Conservation (phyloP, 352 stramenopile genomes). For the Halophytophthora polymorphica region DNA sequence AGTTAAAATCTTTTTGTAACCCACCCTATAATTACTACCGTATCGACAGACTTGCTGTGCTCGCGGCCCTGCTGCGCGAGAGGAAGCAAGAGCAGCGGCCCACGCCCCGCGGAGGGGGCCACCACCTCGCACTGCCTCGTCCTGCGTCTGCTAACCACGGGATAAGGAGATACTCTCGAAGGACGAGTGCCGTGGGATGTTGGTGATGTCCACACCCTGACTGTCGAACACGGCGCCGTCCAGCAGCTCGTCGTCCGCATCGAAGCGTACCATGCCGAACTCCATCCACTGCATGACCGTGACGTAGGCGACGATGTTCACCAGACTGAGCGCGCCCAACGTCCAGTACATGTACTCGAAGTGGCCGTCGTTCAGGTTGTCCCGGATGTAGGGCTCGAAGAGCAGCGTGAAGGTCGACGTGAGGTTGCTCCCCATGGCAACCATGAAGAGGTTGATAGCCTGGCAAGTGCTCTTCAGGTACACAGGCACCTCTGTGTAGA, state of each 20-base stretch:
- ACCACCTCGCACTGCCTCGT: not conserved
- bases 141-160: slow-evolving; percentile 22
- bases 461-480: slow-evolving; percentile 88
- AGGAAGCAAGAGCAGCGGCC: slow-evolving; percentile 3
- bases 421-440: slow-evolving; percentile 85
- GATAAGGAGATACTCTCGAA: slow-evolving; percentile 80
- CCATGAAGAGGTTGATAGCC: slow-evolving; percentile 87
- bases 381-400: slow-evolving; percentile 72
- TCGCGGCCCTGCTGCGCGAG: slow-evolving; percentile 1
- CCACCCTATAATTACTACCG: slow-evolving; percentile 35
- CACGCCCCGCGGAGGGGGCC: not conserved
- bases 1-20: slow-evolving; percentile 25
- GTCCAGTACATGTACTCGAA: slow-evolving; percentile 92
- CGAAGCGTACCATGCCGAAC: slow-evolving; percentile 80
- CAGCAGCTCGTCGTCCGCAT: slow-evolving; percentile 65
- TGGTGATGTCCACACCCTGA: slow-evolving; percentile 65
- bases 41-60: slow-evolving; percentile 24
- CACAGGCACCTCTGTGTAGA: slow-evolving; percentile 86
- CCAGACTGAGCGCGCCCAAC: slow-evolving; percentile 58
- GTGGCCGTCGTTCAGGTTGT: slow-evolving; percentile 75
- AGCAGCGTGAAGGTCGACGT: slow-evolving; percentile 87
- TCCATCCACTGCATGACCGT: slow-evolving; percentile 86
- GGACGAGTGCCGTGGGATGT: slow-evolving; percentile 64
- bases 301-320: slow-evolving; percentile 76
- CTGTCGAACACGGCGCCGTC: slow-evolving; percentile 56